These are phyloP conservation scores for Colletotrichum salicis DNA, from an alignment of 2,329 filamentous ascomycete species.

Conservation along the genomic window DNA sequence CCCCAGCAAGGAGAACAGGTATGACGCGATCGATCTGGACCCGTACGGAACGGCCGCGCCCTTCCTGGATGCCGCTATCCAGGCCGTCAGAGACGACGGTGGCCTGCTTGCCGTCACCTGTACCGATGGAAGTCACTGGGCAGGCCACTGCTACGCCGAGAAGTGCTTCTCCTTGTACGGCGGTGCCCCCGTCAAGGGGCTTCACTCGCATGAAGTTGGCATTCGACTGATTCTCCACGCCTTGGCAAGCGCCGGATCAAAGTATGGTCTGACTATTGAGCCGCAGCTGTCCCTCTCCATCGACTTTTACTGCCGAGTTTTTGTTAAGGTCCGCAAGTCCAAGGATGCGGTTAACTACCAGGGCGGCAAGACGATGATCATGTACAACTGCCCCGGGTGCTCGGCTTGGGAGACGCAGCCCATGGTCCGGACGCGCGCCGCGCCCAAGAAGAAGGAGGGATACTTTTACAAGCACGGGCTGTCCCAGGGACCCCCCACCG, in stretches of 20 bases:
- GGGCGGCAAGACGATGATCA: conserved; percentile 90
- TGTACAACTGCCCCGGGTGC: conserved; percentile 90
- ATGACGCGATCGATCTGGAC: conserved; percentile 96
- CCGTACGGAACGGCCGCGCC: conserved; percentile 94
- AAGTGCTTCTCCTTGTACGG: conserved; percentile 96
- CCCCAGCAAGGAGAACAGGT: conserved; percentile 62
- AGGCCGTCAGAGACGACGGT: conserved; percentile 84
- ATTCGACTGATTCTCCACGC: conserved; percentile 86
- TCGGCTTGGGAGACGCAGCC: conserved; percentile 90
- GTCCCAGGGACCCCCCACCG: conserved; percentile 74
- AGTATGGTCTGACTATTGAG: conserved; percentile 89
- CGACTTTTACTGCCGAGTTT: conserved; percentile 93
- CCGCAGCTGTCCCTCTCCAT: conserved; percentile 93
- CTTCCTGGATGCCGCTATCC: conserved; percentile 91
- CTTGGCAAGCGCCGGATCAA: conserved; percentile 81
- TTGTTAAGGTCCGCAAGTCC: conserved; percentile 83
- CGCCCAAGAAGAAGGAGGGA: conserved; percentile 74
- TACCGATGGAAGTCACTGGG: conserved; percentile 95
- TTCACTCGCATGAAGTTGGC: conserved; percentile 88
- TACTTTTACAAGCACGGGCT: conserved; percentile 83
- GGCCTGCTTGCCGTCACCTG: conserved; percentile 95
- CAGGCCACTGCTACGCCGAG: conserved; percentile 92
- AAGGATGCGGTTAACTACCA: conserved; percentile 90
- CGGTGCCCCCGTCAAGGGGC: conserved; percentile 85
- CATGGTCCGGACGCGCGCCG: conserved; percentile 75